These are phyloP conservation scores for Aspergillus phoenicis DNA, from an alignment of 2,329 filamentous ascomycete species.

Conservation along the genomic window DNA sequence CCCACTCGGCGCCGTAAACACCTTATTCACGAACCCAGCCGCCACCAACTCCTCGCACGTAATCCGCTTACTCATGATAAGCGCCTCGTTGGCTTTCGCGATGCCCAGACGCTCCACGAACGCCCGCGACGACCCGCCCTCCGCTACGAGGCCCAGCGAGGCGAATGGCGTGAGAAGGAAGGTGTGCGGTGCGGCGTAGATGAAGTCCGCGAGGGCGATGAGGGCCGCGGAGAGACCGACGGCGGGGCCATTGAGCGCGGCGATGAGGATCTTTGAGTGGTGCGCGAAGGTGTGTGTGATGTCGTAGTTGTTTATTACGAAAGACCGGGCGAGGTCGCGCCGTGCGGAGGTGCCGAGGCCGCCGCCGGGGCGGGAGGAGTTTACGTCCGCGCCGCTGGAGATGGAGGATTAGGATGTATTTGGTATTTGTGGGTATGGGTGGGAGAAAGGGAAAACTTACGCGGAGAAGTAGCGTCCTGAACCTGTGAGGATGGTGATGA, in stretches of 20 bases:
- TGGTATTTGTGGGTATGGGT: background rate
- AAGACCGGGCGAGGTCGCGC: constrained; percentile 67
- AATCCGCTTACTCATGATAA: constrained; percentile 86
- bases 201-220: constrained; percentile 82
- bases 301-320: constrained; percentile 86
- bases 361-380: constrained; percentile 52
- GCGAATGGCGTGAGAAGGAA: constrained; percentile 92
- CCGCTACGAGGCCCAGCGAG: constrained; percentile 84
- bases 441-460: constrained; percentile 50
- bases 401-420: background rate
- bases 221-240: constrained; percentile 86
- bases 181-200: constrained; percentile 79
- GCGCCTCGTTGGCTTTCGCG: constrained; percentile 82
- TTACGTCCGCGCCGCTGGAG: constrained; percentile 76
- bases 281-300: constrained; percentile 87
- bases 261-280: constrained; percentile 90
- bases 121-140: constrained; percentile 77
- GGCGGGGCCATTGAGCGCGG: constrained; percentile 87
- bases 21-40: constrained; percentile 82
- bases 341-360: constrained; percentile 47
- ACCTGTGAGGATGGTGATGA: constrained; percentile 80
- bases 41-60: constrained; percentile 70
- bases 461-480: constrained; percentile 85
- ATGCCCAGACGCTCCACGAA: constrained; percentile 81
- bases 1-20: constrained; percentile 64